Evolutionary conservation across 768 basidiomycete genomes (phyloP).

Genomic region (Tulasnella sp.): DNA sequence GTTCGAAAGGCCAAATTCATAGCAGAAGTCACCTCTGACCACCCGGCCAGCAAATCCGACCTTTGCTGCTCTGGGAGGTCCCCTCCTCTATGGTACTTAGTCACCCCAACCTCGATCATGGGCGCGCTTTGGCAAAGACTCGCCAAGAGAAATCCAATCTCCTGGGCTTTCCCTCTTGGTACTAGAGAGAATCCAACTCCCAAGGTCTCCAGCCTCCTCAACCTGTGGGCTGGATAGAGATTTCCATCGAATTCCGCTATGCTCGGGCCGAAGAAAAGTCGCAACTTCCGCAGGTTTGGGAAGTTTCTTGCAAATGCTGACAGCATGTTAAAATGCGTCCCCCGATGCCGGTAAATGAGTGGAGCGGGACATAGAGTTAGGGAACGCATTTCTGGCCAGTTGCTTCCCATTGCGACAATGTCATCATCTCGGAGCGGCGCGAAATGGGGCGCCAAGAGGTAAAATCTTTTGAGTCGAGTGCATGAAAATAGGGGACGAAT

Average conservation of each 20-base stretch:
- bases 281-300: neutral
- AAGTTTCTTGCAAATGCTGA: neutral
- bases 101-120: neutral
- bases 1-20: neutral
- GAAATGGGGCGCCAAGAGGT: neutral
- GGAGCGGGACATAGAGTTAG: neutral
- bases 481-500: neutral
- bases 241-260: neutral
- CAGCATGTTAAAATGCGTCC: neutral
- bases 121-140: neutral
- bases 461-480: neutral
- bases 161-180: neutral
- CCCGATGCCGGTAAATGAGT: neutral
- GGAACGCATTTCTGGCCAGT: neutral
- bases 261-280: neutral
- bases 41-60: neutral
- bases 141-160: neutral
- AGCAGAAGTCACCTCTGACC: neutral
- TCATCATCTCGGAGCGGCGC: neutral
- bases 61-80: slow-evolving; percentile 42
- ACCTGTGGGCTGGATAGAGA: neutral
- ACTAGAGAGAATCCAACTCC: neutral
- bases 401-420: neutral
- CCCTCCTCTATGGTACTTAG: neutral
- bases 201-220: neutral